Conservation (phyloP, 257 asterid species). For the Solanum pinnatisectum region DNA sequence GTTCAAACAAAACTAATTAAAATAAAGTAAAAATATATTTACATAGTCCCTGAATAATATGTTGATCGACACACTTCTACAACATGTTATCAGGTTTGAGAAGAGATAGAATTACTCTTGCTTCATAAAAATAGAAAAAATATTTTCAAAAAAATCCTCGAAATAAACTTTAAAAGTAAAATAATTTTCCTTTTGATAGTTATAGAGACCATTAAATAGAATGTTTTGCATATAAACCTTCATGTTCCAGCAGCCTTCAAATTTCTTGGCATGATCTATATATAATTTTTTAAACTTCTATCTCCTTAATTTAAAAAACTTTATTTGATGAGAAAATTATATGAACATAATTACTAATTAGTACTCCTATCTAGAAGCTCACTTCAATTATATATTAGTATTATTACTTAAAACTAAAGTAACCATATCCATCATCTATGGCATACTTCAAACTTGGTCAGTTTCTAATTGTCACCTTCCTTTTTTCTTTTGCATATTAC, state of each 20-base stretch:
- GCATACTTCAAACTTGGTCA: background rate
- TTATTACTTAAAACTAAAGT: background rate
- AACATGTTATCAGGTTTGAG: background rate
- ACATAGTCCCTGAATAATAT: background rate
- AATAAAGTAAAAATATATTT: background rate
- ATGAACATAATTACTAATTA: background rate
- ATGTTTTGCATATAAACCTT: background rate
- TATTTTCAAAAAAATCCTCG: background rate
- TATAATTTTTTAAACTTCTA: background rate
- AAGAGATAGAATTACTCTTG: background rate
- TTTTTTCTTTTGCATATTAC: background rate
- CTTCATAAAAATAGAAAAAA: rapidly evolving
- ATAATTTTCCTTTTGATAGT: too few relatives aligned
- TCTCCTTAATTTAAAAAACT: background rate
- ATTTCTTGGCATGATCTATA: background rate
- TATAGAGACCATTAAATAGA: background rate
- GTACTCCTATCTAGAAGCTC: background rate
- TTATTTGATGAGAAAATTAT: background rate
- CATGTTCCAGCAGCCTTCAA: background rate
- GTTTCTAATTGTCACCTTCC: background rate
- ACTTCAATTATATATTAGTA: background rate
- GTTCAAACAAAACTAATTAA: background rate
- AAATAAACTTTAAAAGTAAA: background rate
- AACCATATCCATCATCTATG: background rate
- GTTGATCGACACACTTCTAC: background rate